Base-by-base conservation (phyloP, 2,329 filamentous ascomycete genomes). In the Chalaropsis thielavioides region DNA sequence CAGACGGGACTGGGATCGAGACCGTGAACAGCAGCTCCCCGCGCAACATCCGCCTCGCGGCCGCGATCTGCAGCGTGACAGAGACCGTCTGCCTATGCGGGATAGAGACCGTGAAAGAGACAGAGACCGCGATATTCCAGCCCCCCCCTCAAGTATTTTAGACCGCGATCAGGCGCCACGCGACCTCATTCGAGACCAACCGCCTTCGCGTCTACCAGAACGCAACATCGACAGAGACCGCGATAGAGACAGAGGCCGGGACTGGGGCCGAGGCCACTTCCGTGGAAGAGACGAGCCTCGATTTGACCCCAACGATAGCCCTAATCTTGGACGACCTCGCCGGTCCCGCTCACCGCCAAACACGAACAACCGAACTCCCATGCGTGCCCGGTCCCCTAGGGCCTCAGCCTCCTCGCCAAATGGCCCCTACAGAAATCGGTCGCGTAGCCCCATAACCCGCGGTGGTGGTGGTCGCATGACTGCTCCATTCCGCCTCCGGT, bases 321-420 rank as follows among this genome's bases (percentile, higher is more conserved):
- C 59, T 41, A 40, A 27, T 6, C 41, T 35, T 11, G 62, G 41
- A n/a, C 24, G 62, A 31, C 54, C 43, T 35, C 77, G 80, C 68
- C 76, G 81, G 69, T 84, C 82, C 27, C 77, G 82, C 60, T 83
- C 81, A 41, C 81, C 81, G 1, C 77, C 76, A 66, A 75, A 76
- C 46, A 44, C 61, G 6, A n/a, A 51, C 31, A 58, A 62, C 24
- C 58, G 62, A 15, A 63, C 58, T 11, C 58, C 65, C 17, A 60
- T 64, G 40, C 62, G 65, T 1, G 56, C 60, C 8, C 58, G 65
- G 2, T 67, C 65, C 2, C 62, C 62, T 0, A 43, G 62, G 6
- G 43, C 27, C 15, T 58, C 49, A 3, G 40, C 60, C 6, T 49
- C 54, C 24, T 67, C 65, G 2, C 65, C 65, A 11, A 62, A 27